These are phyloP conservation scores for Spathaspora sp. DNA, from an alignment of 805 yeast genomes.

Conservation along the genomic window DNA sequence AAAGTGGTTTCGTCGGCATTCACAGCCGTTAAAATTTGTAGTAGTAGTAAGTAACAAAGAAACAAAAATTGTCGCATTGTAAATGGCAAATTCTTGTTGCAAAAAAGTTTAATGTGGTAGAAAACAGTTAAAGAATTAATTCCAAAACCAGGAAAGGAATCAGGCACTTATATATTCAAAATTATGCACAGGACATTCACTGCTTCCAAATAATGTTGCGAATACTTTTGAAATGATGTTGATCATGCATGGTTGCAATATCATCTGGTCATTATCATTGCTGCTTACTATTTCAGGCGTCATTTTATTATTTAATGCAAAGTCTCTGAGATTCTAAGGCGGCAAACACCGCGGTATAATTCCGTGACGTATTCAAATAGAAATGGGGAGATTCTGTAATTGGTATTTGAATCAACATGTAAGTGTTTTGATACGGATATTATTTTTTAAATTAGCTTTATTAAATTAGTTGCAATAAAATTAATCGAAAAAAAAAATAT, in stretches of 20 bases:
- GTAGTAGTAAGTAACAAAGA: not conserved
- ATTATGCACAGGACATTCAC: not conserved
- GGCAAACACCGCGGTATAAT: not conserved
- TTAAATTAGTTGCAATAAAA: no score
- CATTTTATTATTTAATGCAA: not conserved
- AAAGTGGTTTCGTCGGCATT: not conserved
- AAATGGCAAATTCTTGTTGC: not conserved
- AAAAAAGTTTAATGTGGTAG: not conserved
- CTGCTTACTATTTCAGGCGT: not conserved
- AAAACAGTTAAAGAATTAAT: not conserved
- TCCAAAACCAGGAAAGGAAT: not conserved
- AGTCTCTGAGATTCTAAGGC: not conserved
- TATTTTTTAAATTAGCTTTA: no score
- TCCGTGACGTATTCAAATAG: not conserved
- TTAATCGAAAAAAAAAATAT: no score
- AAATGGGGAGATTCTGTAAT: not conserved
- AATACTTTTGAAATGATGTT: not conserved
- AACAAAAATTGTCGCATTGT: not conserved
- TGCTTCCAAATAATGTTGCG: not conserved
- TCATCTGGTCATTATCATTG: not conserved
- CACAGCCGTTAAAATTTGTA: not conserved
- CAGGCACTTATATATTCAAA: not conserved
- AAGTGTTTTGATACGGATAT: no score
- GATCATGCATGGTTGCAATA: not conserved
- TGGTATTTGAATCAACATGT: not conserved